Conservation (phyloP, 208 protist species). For the Phytomonas sp. region DNA sequence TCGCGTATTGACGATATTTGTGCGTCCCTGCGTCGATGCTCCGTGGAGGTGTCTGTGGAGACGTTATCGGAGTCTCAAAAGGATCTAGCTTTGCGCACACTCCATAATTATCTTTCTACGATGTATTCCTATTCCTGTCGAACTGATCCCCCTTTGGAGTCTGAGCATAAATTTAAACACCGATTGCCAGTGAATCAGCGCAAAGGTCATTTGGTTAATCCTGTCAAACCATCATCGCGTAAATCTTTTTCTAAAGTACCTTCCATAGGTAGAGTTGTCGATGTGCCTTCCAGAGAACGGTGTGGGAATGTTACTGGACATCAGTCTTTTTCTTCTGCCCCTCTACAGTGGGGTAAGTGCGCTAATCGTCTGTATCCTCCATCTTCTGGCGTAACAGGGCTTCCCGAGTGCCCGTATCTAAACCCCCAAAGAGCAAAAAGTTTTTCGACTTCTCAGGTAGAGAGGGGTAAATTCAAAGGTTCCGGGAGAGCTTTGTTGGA, state of each 20-base stretch:
- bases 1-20: neutral
- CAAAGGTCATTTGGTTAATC: neutral
- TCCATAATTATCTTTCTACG: neutral
- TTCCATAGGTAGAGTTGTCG: neutral
- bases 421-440: neutral
- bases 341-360: neutral
- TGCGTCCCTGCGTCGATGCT: neutral
- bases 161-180: neutral
- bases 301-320: neutral
- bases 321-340: neutral
- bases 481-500: neutral
- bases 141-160: neutral
- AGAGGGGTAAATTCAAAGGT: neutral
- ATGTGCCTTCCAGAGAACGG: neutral
- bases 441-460: neutral
- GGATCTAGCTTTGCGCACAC: neutral
- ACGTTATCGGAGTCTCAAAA: neutral
- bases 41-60: neutral
- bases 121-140: neutral
- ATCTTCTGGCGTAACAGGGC: neutral
- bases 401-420: neutral
- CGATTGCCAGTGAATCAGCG: neutral
- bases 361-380: neutral
- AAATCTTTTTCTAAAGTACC: neutral
- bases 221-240: neutral